These are phyloP conservation scores for Corylus americana DNA, from an alignment of 306 rosid genomes.

Conservation along the genomic window DNA sequence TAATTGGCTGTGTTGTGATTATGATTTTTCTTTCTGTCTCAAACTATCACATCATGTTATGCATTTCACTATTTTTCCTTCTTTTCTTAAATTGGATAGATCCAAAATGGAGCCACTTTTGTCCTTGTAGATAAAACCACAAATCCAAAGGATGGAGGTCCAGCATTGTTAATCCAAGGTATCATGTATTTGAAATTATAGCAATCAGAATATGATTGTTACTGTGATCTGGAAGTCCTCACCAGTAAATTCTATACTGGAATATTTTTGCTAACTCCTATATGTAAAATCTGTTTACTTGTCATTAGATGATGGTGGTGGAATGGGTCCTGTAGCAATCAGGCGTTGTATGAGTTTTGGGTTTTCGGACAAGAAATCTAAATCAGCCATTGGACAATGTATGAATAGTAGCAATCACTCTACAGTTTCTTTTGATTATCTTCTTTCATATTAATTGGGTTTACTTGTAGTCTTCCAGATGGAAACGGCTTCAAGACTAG, in stretches of 20 bases:
- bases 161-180: constrained; percentile 93
- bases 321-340: constrained; percentile 88
- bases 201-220: constrained; percentile 11
- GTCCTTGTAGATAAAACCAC: constrained; percentile 75
- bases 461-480: constrained; percentile 60
- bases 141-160: constrained; percentile 81
- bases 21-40: not conserved
- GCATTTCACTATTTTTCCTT: constrained; percentile 32
- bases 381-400: constrained; percentile 83
- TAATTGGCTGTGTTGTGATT: not conserved
- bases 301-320: constrained; percentile 81
- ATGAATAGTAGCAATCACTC: constrained; percentile 40
- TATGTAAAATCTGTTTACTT: constrained; percentile 29
- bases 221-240: constrained; percentile 23
- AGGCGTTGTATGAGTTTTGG: constrained; percentile 95
- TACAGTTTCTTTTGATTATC: constrained; percentile 14
- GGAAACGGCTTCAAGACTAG: constrained; percentile 99
- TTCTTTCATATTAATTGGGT: constrained; percentile 34
- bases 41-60: constrained; percentile 10
- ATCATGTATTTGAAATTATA: constrained; percentile 23
- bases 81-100: constrained; percentile 56
- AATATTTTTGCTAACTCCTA: constrained; percentile 7
- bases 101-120: constrained; percentile 92
- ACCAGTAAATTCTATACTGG: constrained; percentile 5
- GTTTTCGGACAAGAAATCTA: constrained; percentile 76